Base-by-base conservation (phyloP, 331 rosid species). In the Dryas integrifolia region DNA sequence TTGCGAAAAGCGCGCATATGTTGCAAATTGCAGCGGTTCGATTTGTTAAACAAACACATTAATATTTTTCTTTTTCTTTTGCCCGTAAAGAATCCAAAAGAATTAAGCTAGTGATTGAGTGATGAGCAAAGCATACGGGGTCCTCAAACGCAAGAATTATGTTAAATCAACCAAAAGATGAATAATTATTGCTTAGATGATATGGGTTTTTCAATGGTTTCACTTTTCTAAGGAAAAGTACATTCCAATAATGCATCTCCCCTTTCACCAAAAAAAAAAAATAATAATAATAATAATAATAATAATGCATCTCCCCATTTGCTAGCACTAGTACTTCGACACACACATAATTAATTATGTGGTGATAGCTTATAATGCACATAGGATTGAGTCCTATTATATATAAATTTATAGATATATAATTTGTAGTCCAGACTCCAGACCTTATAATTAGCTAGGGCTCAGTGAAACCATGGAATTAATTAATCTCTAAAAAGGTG, bases 171-270 rank as follows among this genome's bases (percentile, higher is more conserved):
- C 65, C 21, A 68, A 76, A 15, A 56, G 55, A 57, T 67, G 58
- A 15, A 30, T 44, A 70, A 71, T 70, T 57, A 70, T 75, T 70
- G 74, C 60, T 39, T 18, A 40, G 53, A 43, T 56, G 26, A 65
- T 43, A 38, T 15, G 56, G 15, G 1, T 30, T 59, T 69, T 53
- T 41, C 4, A 43, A 52, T n/a, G 51, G 60, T 38, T 12, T 38
- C 14, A 44, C 75, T 67, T 67, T 73, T 59, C 46, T 60, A 58
- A n/a, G 43, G 67, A 76, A 50, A 69, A 51, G 65, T 60, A 46
- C 64, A 67, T 43, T 13, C 49, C 24, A 73, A 60, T 60, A 52
- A 60, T 67, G 67, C 71, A 48, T 40, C 47, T 21, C 62, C 24
- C 24, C 24, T 21, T 21, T 21, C 24, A 21, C 24, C 24, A 21